Evolutionary conservation across 495 filamentous ascomycete species (phyloP).

Genomic region (Diplogelasinospora grovesii): DNA sequence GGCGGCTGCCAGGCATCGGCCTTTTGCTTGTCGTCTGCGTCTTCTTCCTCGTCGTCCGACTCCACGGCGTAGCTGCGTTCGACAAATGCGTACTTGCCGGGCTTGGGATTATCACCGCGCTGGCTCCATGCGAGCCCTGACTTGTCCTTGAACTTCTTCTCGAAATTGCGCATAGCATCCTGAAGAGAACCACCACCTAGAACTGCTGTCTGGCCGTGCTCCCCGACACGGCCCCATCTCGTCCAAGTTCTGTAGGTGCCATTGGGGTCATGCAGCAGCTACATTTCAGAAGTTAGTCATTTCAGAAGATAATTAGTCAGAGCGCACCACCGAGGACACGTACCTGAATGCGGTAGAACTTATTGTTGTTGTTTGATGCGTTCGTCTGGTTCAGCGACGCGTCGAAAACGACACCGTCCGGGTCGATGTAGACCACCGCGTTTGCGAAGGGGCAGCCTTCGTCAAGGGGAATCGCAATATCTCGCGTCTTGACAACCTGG

Average conservation of each 20-base stretch:
- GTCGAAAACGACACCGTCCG: slow-evolving; percentile 56
- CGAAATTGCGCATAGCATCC: slow-evolving; percentile 48
- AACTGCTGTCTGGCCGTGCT: slow-evolving; percentile 52
- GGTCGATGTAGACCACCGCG: slow-evolving; percentile 58
- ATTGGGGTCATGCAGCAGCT: slow-evolving; percentile 29
- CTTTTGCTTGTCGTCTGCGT: slow-evolving; percentile 28
- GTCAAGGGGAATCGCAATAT: slow-evolving; percentile 44
- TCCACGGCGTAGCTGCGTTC: slow-evolving; percentile 61
- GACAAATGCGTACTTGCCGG: slow-evolving; percentile 69
- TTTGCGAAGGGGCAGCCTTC: slow-evolving; percentile 24
- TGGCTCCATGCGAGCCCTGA: slow-evolving; percentile 62
- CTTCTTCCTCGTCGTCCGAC: slow-evolving; percentile 55
- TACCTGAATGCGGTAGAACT: slow-evolving; percentile 63
- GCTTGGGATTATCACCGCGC: slow-evolving; percentile 51
- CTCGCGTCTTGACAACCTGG: slow-evolving; percentile 38
- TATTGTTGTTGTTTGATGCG: slow-evolving; percentile 58
- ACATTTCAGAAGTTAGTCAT: slow-evolving; percentile 6
- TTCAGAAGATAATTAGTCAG: background rate
- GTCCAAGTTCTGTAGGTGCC: slow-evolving; percentile 52
- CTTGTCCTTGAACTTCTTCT: slow-evolving; percentile 75
- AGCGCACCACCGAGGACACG: slow-evolving; percentile 4
- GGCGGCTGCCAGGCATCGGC: slow-evolving; percentile 28
- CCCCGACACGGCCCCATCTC: slow-evolving; percentile 75
- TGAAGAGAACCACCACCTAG: slow-evolving; percentile 36
- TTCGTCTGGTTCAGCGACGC: slow-evolving; percentile 57